These are phyloP conservation scores for Phytophthora sp. DNA, from an alignment of 352 stramenopile genomes.

Conservation along the genomic window DNA sequence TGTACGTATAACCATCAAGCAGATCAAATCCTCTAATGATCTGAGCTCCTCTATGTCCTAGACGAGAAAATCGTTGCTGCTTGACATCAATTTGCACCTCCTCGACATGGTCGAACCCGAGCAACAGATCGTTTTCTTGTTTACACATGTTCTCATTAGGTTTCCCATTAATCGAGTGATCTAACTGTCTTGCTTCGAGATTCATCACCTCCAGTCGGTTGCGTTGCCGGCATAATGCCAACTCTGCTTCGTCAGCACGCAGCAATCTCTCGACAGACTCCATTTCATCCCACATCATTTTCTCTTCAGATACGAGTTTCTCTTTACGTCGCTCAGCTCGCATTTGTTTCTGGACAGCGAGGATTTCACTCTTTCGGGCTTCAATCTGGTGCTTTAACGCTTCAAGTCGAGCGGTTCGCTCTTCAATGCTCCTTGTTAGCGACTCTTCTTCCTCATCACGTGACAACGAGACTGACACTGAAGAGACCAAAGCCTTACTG, in stretches of 20 bases:
- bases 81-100: background rate
- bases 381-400: conserved; percentile 51
- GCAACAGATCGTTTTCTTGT: conserved; percentile 29
- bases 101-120: conserved; percentile 50
- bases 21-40: conserved; percentile 27
- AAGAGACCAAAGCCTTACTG: conserved; percentile 7
- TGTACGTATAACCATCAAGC: conserved; percentile 42
- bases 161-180: background rate
- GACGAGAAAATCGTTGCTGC: conserved; percentile 2
- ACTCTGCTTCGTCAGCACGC: conserved; percentile 40
- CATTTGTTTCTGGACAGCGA: conserved; percentile 54
- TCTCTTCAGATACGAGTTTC: conserved; percentile 49
- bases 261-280: conserved; percentile 52
- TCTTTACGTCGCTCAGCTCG: conserved; percentile 59
- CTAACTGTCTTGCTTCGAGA: conserved; percentile 45
- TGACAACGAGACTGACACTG: conserved; percentile 29
- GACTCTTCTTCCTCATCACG: conserved; percentile 44
- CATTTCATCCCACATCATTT: conserved; percentile 52
- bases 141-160: background rate
- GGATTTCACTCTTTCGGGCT: conserved; percentile 49
- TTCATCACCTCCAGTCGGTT: conserved; percentile 54
- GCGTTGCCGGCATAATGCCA: conserved; percentile 50
- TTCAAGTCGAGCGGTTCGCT: conserved; percentile 55
- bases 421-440: conserved; percentile 71
- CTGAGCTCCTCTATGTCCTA: background rate